Evolutionary conservation across 306 rosid species (phyloP).

Genomic region (Ceratonia siliqua): DNA sequence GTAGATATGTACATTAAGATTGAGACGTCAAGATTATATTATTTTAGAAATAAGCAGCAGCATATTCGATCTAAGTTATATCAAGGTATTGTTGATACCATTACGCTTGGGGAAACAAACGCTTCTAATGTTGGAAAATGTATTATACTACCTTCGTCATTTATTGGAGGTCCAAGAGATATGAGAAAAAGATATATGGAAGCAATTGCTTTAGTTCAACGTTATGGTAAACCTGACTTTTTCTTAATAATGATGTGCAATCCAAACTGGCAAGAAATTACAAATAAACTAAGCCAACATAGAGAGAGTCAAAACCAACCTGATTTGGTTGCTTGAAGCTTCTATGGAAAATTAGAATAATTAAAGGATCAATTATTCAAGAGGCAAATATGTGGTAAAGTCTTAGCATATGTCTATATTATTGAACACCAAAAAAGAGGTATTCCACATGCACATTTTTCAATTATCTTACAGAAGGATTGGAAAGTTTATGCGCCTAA

Average conservation of each 20-base stretch:
- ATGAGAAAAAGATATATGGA: no score
- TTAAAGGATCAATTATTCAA: background rate
- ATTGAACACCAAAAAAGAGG: background rate
- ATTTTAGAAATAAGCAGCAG: no score
- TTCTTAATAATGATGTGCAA: background rate
- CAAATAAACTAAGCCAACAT: background rate
- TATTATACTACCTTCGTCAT: no score
- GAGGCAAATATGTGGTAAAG: background rate
- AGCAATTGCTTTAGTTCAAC: background rate
- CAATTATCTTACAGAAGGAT: background rate
- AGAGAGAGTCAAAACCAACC: background rate
- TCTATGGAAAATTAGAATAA: background rate
- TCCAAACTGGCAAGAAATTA: background rate
- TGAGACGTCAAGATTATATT: no score
- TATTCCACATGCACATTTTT: background rate
- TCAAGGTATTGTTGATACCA: no score
- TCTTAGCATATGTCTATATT: background rate
- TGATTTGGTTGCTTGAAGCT: background rate
- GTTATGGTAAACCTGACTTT: background rate
- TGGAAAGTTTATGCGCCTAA: background rate
- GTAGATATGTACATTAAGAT: no score
- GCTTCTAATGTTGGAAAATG: no score
- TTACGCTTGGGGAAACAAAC: no score
- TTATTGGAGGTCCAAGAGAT: no score
- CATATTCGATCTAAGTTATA: no score